Percentiles rank a stretch among this genome's conserved stretches.
phyloP scores from a whole-genome alignment of 257 asterid genomes.

The Linaria vulgaris region DNA sequence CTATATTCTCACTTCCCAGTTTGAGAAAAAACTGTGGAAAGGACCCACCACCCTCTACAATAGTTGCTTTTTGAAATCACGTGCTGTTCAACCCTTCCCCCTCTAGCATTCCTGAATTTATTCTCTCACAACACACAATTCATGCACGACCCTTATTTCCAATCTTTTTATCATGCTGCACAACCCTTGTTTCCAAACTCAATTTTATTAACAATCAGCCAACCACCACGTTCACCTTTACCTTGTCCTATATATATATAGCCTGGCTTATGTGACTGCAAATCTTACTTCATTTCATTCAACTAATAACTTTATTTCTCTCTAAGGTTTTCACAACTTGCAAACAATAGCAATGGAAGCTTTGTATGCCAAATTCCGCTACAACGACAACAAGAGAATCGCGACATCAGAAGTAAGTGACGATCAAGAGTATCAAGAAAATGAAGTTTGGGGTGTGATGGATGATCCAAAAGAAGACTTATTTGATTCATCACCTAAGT shows the following conservation, averaged over 20 bases:
- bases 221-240: too few relatives aligned
- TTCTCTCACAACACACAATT: conserved; percentile 25
- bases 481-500: conserved; percentile 15
- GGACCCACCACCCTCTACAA: too few relatives aligned
- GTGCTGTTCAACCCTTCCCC: too few relatives aligned
- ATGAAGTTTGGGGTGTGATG: conserved; percentile 41
- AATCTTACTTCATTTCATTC: too few relatives aligned
- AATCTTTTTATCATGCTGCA: too few relatives aligned
- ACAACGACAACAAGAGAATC: neutral
- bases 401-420: conserved; percentile 29
- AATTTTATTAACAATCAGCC: too few relatives aligned
- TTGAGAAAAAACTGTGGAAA: neutral
- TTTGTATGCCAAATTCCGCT: neutral
- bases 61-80: neutral
- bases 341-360: conserved; percentile 25
- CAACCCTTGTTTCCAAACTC: too few relatives aligned
- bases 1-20: neutral
- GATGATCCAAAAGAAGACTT: conserved; percentile 22
- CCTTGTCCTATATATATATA: neutral
- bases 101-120: conserved; percentile 14
- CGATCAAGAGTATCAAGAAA: conserved; percentile 47
- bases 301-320: neutral
- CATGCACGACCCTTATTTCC: too few relatives aligned
- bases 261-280: too few relatives aligned
- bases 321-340: neutral